These are phyloP conservation scores for Yamadazyma conglobata DNA, from an alignment of 1,139 yeast species.

Conservation along the genomic window DNA sequence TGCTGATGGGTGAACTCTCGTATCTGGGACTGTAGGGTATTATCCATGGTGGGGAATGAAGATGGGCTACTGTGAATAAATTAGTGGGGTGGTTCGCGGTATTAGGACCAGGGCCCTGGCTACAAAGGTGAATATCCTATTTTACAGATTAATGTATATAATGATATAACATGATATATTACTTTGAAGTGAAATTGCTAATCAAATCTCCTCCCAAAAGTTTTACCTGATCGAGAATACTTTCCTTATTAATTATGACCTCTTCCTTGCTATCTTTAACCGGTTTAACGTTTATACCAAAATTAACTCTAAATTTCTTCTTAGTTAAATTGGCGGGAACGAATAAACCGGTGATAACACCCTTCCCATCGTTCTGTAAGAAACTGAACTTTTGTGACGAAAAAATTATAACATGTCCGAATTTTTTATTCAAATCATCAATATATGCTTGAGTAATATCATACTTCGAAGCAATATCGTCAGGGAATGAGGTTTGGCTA, in stretches of 20 bases:
- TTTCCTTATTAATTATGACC: slow-evolving; percentile 71
- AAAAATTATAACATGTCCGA: slow-evolving; percentile 56
- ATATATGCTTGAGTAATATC: slow-evolving; percentile 57
- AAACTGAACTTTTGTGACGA: slow-evolving; percentile 54
- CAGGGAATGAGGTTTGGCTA: slow-evolving; percentile 39
- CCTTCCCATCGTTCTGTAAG: slow-evolving; percentile 47
- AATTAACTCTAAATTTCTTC: slow-evolving; percentile 73
- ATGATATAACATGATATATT: no score
- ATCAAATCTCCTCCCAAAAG: slow-evolving; percentile 73
- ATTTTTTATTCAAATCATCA: slow-evolving; percentile 54
- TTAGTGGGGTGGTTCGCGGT: no score
- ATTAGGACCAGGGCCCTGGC: no score
- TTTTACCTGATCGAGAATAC: slow-evolving; percentile 67
- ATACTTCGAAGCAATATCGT: slow-evolving; percentile 41
- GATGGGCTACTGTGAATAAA: no score
- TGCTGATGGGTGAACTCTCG: slow-evolving; percentile 28
- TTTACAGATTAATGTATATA: no score
- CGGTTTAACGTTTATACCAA: slow-evolving; percentile 75
- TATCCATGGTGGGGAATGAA: no score
- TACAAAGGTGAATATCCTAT: no score
- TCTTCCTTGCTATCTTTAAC: slow-evolving; percentile 43
- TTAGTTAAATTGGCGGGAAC: slow-evolving; percentile 57
- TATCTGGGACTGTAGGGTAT: slow-evolving; percentile 23
- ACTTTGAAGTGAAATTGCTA: slow-evolving; percentile 23
- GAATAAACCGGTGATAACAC: slow-evolving; percentile 75